Evolutionary conservation across 805 yeast species (phyloP), one percentile per base, ranked within the genome.

Genomic region (Kodamaea hsintzibuensis): DNA sequence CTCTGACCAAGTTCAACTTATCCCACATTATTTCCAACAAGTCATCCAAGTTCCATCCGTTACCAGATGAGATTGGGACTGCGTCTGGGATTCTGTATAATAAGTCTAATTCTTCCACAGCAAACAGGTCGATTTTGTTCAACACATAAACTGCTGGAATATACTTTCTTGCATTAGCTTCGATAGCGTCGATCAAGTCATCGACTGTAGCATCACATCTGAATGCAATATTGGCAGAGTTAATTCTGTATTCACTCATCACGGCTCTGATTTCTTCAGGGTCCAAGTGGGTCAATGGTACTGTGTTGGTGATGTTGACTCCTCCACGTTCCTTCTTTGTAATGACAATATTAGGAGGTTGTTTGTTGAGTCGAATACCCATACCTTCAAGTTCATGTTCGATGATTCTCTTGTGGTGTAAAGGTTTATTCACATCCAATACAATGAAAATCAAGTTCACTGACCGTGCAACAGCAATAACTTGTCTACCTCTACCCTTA

Each of bases 151-250:
- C 79, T 1, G 97, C 98, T 2, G 99, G 99, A 61, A 95, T 91
- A 71, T 95, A 95, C 69, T 89, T 85, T 76, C 99, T 86, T 64
- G 89, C 84, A 54, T 88, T 86, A 3, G 88, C 92, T 74, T 95
- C 99, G 52, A 95, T 82, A 10, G 92, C 89, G 69, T 95, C 99
- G 63, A 95, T 95, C 62, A 95, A 77, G 66, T 95, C 99, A 68
- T 95, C 99, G 17, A 96, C 96, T 0, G 97, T 90, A 18, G 99
- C 99, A 71, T 95, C 99, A 70, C 98, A 92, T 68, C 99, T 80
- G 75, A 95, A 88, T 1, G 97, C 95, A 60, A 95, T 89, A 70
- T 95, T 98, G 13, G 99, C 98, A 47, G 96, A 89, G 70, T 92
- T 91, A 62, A 95, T 89, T 69, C 92, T 84, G 74, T 95, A 95